Base-by-base conservation (phyloP, 768 basidiomycete species). In the Lentinula sp. region DNA sequence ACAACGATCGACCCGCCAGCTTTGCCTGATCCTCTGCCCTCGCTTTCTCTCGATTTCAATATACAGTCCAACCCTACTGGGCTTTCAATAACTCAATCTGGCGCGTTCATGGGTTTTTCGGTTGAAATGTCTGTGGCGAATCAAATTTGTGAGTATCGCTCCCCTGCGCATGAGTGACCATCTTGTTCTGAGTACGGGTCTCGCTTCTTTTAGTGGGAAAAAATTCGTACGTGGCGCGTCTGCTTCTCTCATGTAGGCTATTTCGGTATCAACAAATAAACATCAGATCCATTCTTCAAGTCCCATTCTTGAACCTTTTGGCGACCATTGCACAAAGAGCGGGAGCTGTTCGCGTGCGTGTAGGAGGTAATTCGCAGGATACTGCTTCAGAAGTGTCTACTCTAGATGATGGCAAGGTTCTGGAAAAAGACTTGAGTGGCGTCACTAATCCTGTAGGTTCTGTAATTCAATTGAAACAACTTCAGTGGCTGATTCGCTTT, bases 341-440 rank as follows among this genome's bases (percentile, higher is more conserved):
- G 4, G 83, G 82, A 4, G 64, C 68, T 10, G 81, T 82, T 16
- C 72, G 78, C 13, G 66, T 84, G 16, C 77, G 85, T 37, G 69
- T 86, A 10, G 84, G 84, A 16, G 85, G 85, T n/a, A 86, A 86
- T 68, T 78, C 79, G 2, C 85, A 86, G 66, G 85, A 86, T 58
- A 73, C 69, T 4, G 79, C 75, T 18, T 53, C 71, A 28, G 65
- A 76, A 63, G 77, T 75, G 13, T 68, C 67, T 46, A 72, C 71
- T 20, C 70, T 81, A 13, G 63, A 73, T 0, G 71, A 79, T 53
- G 74, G 75, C 42, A 63, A 69, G 6, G 73, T 74, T 39, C 69
- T 83, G 33, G 69, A 77, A 41, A 85, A 84, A 68, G 73, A 71
- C 48, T 61, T 66, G 12, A 59, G 59, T 8, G 57, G 57, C 9